Evolutionary conservation across 129 eudicot species (phyloP).

Genomic region (Flaveria linearis): DNA sequence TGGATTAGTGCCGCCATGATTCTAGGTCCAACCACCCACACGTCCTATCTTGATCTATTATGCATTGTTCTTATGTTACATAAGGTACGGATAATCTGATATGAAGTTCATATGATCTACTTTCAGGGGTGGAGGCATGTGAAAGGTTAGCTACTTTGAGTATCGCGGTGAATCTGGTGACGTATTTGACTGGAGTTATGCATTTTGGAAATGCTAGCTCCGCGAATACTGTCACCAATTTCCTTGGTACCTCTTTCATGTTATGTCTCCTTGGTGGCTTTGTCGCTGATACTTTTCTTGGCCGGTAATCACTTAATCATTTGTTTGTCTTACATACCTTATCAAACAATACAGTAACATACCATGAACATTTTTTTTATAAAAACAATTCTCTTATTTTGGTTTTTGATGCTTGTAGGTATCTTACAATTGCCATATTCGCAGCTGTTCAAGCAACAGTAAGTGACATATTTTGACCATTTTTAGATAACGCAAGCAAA

Average conservation of each 20-base stretch:
- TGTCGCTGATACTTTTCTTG: constrained; percentile 80
- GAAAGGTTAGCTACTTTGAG: constrained; percentile 86
- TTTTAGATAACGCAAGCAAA: background rate
- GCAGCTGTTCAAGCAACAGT: constrained; percentile 75
- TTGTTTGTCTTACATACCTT: too few relatives aligned
- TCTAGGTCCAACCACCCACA: constrained; percentile 48
- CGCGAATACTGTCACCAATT: constrained; percentile 82
- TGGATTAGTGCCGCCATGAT: constrained; percentile 86
- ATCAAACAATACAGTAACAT: too few relatives aligned
- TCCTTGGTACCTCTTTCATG: constrained; percentile 89
- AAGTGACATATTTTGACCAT: constrained; percentile 32
- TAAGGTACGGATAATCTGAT: background rate
- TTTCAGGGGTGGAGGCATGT: constrained; percentile 61
- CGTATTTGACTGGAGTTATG: constrained; percentile 78
- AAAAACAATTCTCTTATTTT: constrained; percentile 1
- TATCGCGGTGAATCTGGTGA: constrained; percentile 79
- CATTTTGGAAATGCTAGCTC: constrained; percentile 88
- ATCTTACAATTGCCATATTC: constrained; percentile 75
- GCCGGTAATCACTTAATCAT: constrained; percentile 47
- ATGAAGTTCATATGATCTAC: background rate
- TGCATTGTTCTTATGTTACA: background rate
- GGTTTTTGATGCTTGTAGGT: constrained; percentile 43
- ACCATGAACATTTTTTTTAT: background rate
- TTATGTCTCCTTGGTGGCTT: constrained; percentile 86
- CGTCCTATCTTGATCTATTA: background rate